Percentiles rank a stretch among this genome's conserved stretches.
Conservation (phyloP, 2,329 filamentous ascomycete species). For the Diplodia mutila region DNA sequence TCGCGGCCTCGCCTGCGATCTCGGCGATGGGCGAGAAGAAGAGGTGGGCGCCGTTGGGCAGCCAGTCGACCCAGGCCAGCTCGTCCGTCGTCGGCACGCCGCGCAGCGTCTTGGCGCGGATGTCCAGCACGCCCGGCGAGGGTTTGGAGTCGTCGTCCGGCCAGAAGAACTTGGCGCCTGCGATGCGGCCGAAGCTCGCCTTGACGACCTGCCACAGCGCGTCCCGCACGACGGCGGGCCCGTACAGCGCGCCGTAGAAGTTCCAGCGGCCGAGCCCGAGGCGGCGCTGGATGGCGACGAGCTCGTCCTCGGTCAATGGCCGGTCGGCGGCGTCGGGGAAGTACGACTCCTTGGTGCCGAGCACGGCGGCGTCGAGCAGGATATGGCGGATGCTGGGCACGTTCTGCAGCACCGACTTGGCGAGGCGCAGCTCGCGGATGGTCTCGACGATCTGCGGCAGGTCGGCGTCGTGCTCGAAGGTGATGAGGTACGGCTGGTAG, state of each 20-base stretch:
- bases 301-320: conserved; percentile 45
- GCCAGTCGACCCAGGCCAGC: conserved; percentile 44
- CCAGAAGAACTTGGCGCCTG: conserved; percentile 40
- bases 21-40: conserved; percentile 51
- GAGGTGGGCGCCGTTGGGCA: conserved; percentile 51
- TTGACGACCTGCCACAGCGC: conserved; percentile 42
- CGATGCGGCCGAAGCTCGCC: conserved; percentile 39
- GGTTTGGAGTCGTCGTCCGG: conserved; percentile 39
- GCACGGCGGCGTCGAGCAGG: conserved; percentile 47
- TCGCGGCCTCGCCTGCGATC: conserved; percentile 49
- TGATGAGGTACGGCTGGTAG: conserved; percentile 51
- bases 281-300: conserved; percentile 48
- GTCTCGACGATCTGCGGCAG: conserved; percentile 54
- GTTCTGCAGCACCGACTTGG: conserved; percentile 49
- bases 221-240: conserved; percentile 33
- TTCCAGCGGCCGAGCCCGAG: conserved; percentile 51
- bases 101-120: conserved; percentile 29
- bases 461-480: conserved; percentile 55
- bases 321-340: conserved; percentile 30
- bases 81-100: conserved; percentile 43
- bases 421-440: conserved; percentile 49
- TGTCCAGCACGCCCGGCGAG: conserved; percentile 36
- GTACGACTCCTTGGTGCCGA: conserved; percentile 42
- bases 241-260: conserved; percentile 50
- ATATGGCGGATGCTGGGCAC: conserved; percentile 49